Conservation (phyloP, 805 yeast species). For the Torulaspora franciscae region DNA sequence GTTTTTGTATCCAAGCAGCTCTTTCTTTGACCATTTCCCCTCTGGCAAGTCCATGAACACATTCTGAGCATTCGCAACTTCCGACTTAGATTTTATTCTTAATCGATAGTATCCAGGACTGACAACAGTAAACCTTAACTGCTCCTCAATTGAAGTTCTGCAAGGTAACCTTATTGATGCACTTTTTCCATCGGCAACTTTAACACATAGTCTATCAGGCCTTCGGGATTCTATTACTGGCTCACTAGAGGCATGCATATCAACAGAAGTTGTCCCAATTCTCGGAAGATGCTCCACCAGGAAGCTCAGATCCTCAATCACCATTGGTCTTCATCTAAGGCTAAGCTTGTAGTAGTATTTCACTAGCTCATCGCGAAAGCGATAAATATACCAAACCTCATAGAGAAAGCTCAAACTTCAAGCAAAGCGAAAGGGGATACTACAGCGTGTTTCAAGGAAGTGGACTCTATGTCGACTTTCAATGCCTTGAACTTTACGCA, state of each 20-base stretch:
- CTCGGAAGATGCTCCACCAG: conserved; percentile 16
- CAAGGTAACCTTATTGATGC: conserved; percentile 11
- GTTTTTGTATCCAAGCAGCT: conserved; percentile 5
- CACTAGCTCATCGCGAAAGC: conserved; percentile 5
- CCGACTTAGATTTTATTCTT: conserved; percentile 10
- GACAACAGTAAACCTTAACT: not conserved
- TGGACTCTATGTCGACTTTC: conserved; percentile 50
- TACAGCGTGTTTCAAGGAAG: too few species aligned
- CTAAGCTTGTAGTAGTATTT: not conserved
- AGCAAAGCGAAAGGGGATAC: not conserved
- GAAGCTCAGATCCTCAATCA: not conserved
- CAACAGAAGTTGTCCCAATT: conserved; percentile 18
- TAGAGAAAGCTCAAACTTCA: not conserved
- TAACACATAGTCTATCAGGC: conserved; percentile 5
- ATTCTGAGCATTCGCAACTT: conserved; percentile 4
- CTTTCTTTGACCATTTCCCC: conserved; percentile 27
- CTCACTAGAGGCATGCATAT: conserved; percentile 14
- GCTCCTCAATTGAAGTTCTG: conserved; percentile 1
- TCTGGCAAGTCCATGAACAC: conserved; percentile 15
- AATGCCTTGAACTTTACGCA: conserved; percentile 74
- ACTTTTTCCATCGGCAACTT: conserved; percentile 1
- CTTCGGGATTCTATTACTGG: conserved; percentile 4
- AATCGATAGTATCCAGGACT: conserved; percentile 4
- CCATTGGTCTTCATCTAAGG: not conserved
- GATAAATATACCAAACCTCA: not conserved